These are phyloP conservation scores for Aegle marmelos DNA, from an alignment of 345 rosid species.

Conservation along the genomic window DNA sequence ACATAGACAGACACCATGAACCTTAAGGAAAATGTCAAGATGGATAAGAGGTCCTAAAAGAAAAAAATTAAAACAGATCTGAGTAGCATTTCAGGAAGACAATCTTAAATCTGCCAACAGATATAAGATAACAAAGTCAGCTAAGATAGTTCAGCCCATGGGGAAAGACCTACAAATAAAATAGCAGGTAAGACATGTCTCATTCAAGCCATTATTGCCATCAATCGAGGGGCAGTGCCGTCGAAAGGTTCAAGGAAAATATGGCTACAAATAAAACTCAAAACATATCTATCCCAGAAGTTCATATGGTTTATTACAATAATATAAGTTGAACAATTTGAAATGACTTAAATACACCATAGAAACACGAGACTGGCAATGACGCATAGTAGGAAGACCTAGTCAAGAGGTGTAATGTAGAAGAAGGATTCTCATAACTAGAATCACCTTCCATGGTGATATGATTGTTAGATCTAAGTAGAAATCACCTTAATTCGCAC, in stretches of 20 bases:
- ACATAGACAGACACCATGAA: background rate
- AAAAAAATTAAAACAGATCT: background rate
- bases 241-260: background rate
- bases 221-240: background rate
- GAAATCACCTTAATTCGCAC: constrained; percentile 78
- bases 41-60: background rate
- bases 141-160: background rate
- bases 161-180: background rate
- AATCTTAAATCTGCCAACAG: background rate
- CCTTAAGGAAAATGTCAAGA: background rate
- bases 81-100: constrained; percentile 1
- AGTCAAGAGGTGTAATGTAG: background rate
- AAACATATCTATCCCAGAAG: background rate
- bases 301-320: background rate
- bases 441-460: background rate
- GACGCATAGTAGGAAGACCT: background rate
- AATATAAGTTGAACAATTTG: background rate
- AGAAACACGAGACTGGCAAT: constrained; percentile 1
- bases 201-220: background rate
- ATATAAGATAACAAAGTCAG: background rate
- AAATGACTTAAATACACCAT: background rate
- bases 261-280: background rate
- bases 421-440: constrained; percentile 3
- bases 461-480: background rate
- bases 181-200: background rate